Base-by-base conservation (phyloP, 768 basidiomycete species). In the Pulveroboletus sp. region DNA sequence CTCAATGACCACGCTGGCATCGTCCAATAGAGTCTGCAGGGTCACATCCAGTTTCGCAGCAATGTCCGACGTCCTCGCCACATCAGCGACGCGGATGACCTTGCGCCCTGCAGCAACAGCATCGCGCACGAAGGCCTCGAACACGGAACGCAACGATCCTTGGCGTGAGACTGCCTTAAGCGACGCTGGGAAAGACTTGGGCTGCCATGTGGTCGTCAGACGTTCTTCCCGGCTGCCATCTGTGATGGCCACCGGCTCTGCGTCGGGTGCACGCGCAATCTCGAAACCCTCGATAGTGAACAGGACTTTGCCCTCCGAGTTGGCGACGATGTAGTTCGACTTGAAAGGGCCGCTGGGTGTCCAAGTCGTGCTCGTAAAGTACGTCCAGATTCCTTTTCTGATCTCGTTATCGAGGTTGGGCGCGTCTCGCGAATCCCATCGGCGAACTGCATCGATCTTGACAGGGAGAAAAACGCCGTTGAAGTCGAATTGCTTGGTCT, bases 241-340 rank as follows among this genome's bases (percentile, higher is more conserved):
- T 4, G 50, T 57, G 35, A 66, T 61, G 5, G 50, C 7, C 37
- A 66, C 47, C 0, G 65, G 63, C 24, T 64, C 60, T 0, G 64
- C 54, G 26, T 57, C 65, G 11, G 64, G 63, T 6, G 69, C 69
- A 27, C 50, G 61, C 0, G 65, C 63, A 38, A 68, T 66, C 46
- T 70, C 67, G 48, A 69, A 68, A 5, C 63, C 64, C 30, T 65
- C 64, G 29, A 69, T 66, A 3, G 68, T 70, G 39, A 70, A 59
- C 26, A 69, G 55, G 1, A 68, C 54, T 12, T 54, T 60, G 1
- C 68, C 67, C 32, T 64, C 59, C 41, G 58, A 54, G 39, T 63
- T 66, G 26, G 59, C 53, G 27, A 69, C 57, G 45, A 67, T 45
- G 35, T 67, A 67, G 45, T 66, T 50, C 2, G 59, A 60, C 42